Conservation (phyloP, 257 asterid genomes). For the Scutellaria minor region DNA sequence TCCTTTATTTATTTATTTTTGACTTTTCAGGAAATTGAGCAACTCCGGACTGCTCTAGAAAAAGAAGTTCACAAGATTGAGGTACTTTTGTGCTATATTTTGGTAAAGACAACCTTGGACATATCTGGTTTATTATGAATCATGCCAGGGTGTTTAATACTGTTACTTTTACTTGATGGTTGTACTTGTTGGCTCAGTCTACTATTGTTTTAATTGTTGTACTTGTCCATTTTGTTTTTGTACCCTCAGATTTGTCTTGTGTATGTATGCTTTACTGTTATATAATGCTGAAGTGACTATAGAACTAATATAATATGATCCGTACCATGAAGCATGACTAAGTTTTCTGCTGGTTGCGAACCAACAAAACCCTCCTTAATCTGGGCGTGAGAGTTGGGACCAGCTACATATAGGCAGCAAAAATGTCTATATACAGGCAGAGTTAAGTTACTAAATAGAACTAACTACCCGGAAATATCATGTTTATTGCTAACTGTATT, state of each 20-base stretch:
- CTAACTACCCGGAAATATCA: not conserved
- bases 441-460: not conserved
- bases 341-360: too few species aligned
- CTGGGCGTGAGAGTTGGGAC: too few species aligned
- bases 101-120: slow-evolving; percentile 22
- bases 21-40: slow-evolving; percentile 79
- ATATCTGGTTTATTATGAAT: slow-evolving; percentile 13
- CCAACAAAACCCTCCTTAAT: too few species aligned
- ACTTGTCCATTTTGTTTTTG: not conserved
- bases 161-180: slow-evolving; percentile 19
- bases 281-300: slow-evolving; percentile 17
- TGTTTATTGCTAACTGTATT: slow-evolving; percentile 1
- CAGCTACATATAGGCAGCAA: too few species aligned
- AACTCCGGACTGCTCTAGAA: slow-evolving; percentile 66
- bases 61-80: slow-evolving; percentile 70
- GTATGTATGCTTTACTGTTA: slow-evolving; percentile 12
- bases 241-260: not conserved
- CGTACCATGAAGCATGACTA: too few species aligned
- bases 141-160: slow-evolving; percentile 11
- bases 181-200: slow-evolving; percentile 4
- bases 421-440: too few species aligned
- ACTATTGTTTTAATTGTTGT: not conserved
- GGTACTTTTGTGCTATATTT: slow-evolving; percentile 54
- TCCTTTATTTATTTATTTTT: slow-evolving; percentile 5
- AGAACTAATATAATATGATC: too few species aligned